Evolutionary conservation across 805 yeast genomes (phyloP), one percentile per base, ranked within the genome.

Genomic region (Ogataea siamensis): DNA sequence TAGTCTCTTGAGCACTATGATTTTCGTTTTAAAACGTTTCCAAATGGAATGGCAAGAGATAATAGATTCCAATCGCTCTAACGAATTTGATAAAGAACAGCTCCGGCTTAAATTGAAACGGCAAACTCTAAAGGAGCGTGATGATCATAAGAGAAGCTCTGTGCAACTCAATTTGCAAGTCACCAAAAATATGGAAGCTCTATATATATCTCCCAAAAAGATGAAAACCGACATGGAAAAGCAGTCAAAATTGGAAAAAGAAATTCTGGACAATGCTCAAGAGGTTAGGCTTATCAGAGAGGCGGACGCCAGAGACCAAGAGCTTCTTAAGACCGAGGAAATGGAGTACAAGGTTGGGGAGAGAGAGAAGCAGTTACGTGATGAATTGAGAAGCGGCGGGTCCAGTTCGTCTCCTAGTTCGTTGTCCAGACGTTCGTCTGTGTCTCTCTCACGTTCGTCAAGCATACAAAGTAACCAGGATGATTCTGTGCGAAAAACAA

Each of bases 41-140:
- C 64, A 66, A 4, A 38, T 45, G 13, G 55, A 57, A 29, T 74
- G 79, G 79, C 55, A 47, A 8, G 14, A 23, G 3, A 50, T 59
- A 19, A 42, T 55, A 11, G 44, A 40, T 19, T 40, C 71, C 1
- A 43, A 58, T 7, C 62, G 67, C 23, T 76, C 71, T 34, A 69
- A 45, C 50, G 68, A 47, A 60, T 72, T 52, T 54, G 76, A 54
- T 59, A 63, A 50, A 43, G 57, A 55, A n/a, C 46, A 45, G 12
- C 33, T 53, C 23, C 43, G 64, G 30, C 51, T 50, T 19, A 52
- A 50, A 25, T 16, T 55, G 22, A 58, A 47, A 18, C 43, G 49
- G 22, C 51, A 51, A 19, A 53, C 51, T 2, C 18, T 51, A 1
- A 40, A 38, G 13, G 56, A 50, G 16, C 46, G 59, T 33, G 40